phyloP scores from a whole-genome alignment of 331 rosid species.

The Cucumis variabilis region DNA sequence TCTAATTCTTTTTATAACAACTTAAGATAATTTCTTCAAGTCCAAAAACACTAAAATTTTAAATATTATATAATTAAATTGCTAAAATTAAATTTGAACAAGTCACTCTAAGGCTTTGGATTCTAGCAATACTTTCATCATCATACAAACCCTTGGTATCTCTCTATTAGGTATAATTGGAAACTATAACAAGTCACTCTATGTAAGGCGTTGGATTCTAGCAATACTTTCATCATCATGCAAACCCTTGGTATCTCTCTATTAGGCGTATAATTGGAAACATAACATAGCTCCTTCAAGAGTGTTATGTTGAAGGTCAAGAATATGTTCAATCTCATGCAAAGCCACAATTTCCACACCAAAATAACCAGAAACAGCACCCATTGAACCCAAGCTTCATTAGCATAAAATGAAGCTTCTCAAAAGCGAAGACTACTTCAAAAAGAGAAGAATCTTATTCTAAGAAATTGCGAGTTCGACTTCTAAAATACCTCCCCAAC shows the following conservation, averaged over 20 bases:
- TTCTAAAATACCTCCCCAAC: too few species aligned
- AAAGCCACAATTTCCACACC: conserved; percentile 33
- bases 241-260: not conserved
- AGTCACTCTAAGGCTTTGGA: not conserved
- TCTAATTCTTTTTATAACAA: too few species aligned
- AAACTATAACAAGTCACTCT: not conserved
- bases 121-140: not conserved
- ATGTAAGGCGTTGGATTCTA: not conserved
- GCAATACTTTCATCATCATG: conserved; percentile 3
- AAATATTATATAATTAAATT: too few species aligned
- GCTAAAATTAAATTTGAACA: too few species aligned
- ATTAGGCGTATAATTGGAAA: not conserved
- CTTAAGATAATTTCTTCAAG: too few species aligned
- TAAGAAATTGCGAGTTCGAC: too few species aligned
- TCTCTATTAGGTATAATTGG: not conserved
- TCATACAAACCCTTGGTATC: not conserved
- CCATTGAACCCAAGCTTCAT: not conserved
- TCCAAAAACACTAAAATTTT: too few species aligned
- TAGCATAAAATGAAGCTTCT: too few species aligned
- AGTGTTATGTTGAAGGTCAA: conserved; percentile 15
- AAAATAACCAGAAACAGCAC: not conserved
- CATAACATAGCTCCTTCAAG: not conserved
- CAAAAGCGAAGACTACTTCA: too few species aligned
- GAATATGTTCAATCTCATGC: conserved; percentile 13
- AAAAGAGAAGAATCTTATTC: too few species aligned